Evolutionary conservation across 169 alveolate species (phyloP).

Genomic region (Toxoplasma gondii): DNA sequence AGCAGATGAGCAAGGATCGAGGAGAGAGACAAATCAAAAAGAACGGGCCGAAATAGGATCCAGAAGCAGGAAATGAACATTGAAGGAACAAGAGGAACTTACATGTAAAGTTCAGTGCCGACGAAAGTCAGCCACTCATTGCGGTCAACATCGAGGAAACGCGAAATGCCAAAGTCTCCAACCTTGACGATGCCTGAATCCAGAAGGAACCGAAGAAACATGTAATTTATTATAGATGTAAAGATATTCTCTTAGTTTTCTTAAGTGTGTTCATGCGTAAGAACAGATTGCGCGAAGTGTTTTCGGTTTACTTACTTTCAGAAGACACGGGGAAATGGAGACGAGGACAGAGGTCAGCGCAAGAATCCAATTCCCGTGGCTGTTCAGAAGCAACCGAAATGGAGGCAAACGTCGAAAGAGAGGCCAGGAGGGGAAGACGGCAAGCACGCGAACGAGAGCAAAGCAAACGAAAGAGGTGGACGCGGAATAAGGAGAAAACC

Average conservation of each 20-base stretch:
- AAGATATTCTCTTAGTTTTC: too few species aligned
- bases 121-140: constrained; percentile 14
- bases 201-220: neutral
- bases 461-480: too few species aligned
- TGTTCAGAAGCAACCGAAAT: neutral
- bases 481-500: too few species aligned
- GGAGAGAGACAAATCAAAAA: neutral
- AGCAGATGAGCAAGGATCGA: neutral
- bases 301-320: too few species aligned
- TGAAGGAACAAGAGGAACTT: neutral
- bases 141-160: neutral
- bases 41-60: neutral
- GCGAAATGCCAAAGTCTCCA: constrained; percentile 24
- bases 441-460: too few species aligned
- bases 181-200: neutral
- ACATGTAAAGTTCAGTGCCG: constrained; percentile 48
- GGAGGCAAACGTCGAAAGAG: neutral
- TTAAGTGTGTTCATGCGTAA: too few species aligned
- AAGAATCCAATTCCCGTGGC: neutral
- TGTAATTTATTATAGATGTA: too few species aligned
- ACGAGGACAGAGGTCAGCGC: neutral
- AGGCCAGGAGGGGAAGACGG: neutral
- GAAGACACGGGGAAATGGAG: neutral
- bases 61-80: neutral
- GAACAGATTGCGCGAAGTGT: too few species aligned